A percentile compares a stretch with the other conserved stretches of the same genome.
These are phyloP conservation scores for Neurospora tetraspora DNA, from an alignment of 495 filamentous ascomycete genomes.

Conservation along the genomic window DNA sequence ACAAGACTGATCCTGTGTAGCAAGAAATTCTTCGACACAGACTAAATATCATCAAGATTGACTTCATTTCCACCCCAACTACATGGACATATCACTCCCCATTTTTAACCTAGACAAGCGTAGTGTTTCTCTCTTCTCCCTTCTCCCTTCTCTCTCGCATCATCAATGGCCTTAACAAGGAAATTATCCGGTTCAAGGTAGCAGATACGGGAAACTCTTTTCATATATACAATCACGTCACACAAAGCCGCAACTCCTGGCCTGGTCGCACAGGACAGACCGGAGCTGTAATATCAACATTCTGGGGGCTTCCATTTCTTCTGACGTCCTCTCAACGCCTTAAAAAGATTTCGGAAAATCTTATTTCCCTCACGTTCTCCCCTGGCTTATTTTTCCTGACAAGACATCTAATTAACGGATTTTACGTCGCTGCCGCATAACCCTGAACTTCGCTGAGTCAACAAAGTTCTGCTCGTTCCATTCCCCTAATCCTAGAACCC, in stretches of 20 bases:
- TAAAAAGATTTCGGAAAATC: neutral
- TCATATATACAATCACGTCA: neutral
- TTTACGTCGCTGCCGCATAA: neutral
- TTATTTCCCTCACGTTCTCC: neutral
- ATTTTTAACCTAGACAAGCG: neutral
- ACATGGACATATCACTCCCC: neutral
- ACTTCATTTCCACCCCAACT: no score
- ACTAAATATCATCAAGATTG: neutral
- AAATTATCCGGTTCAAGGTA: fast-evolving
- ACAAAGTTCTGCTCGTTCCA: neutral
- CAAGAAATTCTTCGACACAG: neutral
- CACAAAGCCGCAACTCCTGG: neutral
- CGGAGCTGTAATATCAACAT: neutral
- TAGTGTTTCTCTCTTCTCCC: neutral
- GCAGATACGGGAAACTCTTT: neutral
- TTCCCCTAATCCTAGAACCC: no score
- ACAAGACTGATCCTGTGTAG: neutral
- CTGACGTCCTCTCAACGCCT: neutral
- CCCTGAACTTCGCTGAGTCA: neutral
- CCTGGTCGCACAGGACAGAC: neutral
- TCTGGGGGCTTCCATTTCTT: neutral
- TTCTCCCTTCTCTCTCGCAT: neutral
- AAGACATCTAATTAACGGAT: neutral
- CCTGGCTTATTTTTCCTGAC: neutral
- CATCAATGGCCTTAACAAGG: neutral